A percentile compares a stretch with the other conserved stretches of the same genome.
These are phyloP conservation scores for Onygena corvina DNA, from an alignment of 2,329 filamentous ascomycete species.

Conservation along the genomic window DNA sequence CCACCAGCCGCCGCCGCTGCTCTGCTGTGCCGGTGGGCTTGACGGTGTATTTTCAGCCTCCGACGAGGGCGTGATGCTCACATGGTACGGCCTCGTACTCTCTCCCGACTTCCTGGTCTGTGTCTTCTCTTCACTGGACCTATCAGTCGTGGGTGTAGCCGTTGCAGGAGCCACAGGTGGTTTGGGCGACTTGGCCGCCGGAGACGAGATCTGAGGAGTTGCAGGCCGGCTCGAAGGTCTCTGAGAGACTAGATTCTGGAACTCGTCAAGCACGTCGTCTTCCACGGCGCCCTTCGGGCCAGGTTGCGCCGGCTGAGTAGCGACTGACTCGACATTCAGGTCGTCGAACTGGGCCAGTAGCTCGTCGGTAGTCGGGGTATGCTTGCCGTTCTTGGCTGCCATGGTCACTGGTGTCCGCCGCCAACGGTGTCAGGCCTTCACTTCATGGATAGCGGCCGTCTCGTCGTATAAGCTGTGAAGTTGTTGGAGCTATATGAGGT, in stretches of 20 bases:
- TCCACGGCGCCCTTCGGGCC: slow-evolving; percentile 29
- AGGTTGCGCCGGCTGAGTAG: slow-evolving; percentile 11
- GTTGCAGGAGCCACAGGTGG: slow-evolving; percentile 22
- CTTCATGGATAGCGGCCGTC: background rate
- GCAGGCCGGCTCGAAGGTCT: slow-evolving; percentile 60
- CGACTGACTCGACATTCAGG: slow-evolving; percentile 28
- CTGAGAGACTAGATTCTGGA: slow-evolving; percentile 66
- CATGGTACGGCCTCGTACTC: slow-evolving; percentile 58
- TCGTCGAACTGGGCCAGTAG: slow-evolving; percentile 41
- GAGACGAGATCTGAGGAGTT: slow-evolving; percentile 55
- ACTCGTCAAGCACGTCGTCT: slow-evolving; percentile 73
- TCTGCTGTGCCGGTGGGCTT: slow-evolving; percentile 43
- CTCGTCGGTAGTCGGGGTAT: slow-evolving; percentile 35
- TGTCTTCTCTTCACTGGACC: slow-evolving; percentile 54
- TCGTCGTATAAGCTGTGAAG: background rate
- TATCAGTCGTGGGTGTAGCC: slow-evolving; percentile 31
- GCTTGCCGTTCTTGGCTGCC: slow-evolving; percentile 20
- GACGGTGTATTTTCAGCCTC: slow-evolving; percentile 43
- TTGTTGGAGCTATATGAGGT: background rate
- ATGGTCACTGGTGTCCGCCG: slow-evolving; percentile 13
- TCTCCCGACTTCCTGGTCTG: slow-evolving; percentile 61
- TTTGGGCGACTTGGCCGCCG: slow-evolving; percentile 37
- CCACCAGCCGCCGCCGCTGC: slow-evolving; percentile 67
- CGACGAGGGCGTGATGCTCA: slow-evolving; percentile 52
- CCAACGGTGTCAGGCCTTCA: background rate